Evolutionary conservation across 148 eudicot genomes (phyloP).

Genomic region (Amaranthus palmeri): DNA sequence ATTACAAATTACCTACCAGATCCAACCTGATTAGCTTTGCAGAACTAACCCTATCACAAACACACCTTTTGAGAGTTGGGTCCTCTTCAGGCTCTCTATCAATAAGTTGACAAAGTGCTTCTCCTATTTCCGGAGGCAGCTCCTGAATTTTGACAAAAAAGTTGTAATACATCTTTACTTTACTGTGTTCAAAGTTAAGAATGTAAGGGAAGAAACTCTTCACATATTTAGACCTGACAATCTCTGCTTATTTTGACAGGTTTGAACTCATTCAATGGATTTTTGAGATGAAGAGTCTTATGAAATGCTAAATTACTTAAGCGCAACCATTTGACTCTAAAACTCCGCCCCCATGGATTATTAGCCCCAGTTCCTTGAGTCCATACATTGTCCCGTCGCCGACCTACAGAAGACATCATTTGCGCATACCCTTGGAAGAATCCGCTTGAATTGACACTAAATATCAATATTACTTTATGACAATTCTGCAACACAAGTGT

Average conservation of each 20-base stretch:
- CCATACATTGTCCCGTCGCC: conserved; percentile 74
- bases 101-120: conserved; percentile 76
- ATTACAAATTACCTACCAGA: conserved; percentile 14
- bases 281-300: conserved; percentile 72
- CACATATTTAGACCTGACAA: conserved; percentile 57
- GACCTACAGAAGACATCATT: conserved; percentile 81
- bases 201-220: conserved; percentile 7
- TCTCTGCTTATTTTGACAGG: conserved; percentile 95
- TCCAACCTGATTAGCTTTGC: conserved; percentile 11
- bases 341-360: conserved; percentile 84
- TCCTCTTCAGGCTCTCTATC: conserved; percentile 52
- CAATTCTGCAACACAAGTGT: conserved; percentile 64
- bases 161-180: conserved; percentile 10
- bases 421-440: conserved; percentile 91
- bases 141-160: conserved; percentile 48
- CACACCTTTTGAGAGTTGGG: conserved; percentile 43
- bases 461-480: conserved; percentile 66
- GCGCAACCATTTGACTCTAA: conserved; percentile 71
- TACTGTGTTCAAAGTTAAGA: background rate
- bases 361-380: conserved; percentile 61
- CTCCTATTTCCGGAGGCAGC: conserved; percentile 73
- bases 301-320: conserved; percentile 69
- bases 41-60: background rate
- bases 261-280: conserved; percentile 80
- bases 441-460: conserved; percentile 89